These are phyloP conservation scores for Yamadazyma trypodendri DNA, from an alignment of 1,139 yeast species.

Conservation along the genomic window DNA sequence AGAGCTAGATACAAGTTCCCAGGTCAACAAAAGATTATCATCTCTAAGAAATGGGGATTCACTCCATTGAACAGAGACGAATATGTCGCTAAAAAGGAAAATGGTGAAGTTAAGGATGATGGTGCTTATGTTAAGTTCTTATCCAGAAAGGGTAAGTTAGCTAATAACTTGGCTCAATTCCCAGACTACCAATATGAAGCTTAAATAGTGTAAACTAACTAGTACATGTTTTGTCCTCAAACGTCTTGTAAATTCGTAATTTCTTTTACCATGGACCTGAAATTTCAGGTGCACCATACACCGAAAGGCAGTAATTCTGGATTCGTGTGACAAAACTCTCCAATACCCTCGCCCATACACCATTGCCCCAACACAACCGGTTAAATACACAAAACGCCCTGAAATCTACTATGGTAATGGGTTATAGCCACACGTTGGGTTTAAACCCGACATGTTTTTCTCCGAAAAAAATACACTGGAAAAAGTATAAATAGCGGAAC, in stretches of 20 bases:
- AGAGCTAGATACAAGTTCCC: constrained; percentile 99
- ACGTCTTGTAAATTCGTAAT: neutral
- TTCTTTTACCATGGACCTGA: too few relatives aligned
- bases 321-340: too few relatives aligned
- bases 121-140: constrained; percentile 99
- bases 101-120: constrained; percentile 98
- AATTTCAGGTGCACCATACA: too few relatives aligned
- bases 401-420: too few relatives aligned
- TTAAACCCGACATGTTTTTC: neutral
- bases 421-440: constrained; percentile 6
- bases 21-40: constrained; percentile 99
- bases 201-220: constrained; percentile 11
- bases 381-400: too few relatives aligned
- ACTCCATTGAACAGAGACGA: constrained; percentile 98
- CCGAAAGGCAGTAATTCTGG: too few relatives aligned
- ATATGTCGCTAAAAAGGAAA: constrained; percentile 88
- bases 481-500: constrained; percentile 7
- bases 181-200: constrained; percentile 78
- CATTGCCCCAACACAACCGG: too few relatives aligned
- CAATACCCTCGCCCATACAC: too few relatives aligned
- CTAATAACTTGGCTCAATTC: constrained; percentile 89
- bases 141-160: constrained; percentile 94
- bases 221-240: neutral
- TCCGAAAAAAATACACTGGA: too few relatives aligned
- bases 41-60: constrained; percentile 99